A percentile compares a stretch with the other conserved stretches of the same genome.
These are phyloP conservation scores for Paramecium primaurelia DNA, from an alignment of 73 alveolate species.

Conservation along the genomic window DNA sequence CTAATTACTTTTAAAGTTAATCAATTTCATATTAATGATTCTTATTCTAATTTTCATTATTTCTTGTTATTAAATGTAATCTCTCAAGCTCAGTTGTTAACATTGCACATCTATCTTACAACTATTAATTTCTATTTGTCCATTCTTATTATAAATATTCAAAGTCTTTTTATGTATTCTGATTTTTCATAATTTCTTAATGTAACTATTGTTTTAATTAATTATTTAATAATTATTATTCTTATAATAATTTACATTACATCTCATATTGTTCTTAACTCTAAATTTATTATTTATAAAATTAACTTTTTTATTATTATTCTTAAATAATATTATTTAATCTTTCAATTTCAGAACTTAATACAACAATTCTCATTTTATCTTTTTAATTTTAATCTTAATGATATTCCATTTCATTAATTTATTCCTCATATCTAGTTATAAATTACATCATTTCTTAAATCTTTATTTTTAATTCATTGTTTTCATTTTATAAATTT, in stretches of 20 bases:
- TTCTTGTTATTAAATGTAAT: background rate
- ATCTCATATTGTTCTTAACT: background rate
- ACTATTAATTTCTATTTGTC: background rate
- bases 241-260: background rate
- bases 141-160: background rate
- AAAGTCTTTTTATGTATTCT: background rate
- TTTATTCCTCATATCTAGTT: background rate
- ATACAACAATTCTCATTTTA: conserved; percentile 6
- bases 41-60: background rate
- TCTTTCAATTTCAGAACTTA: conserved; percentile 29
- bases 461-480: background rate
- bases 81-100: conserved; percentile 34
- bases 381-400: background rate
- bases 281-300: background rate
- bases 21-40: background rate
- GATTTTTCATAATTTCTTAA: background rate
- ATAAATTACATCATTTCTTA: background rate
- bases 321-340: background rate
- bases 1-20: background rate
- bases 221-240: background rate
- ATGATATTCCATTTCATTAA: background rate
- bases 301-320: background rate
- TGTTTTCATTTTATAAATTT: background rate
- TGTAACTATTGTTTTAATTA: background rate
- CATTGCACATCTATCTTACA: background rate